A percentile compares a stretch with the other conserved stretches of the same genome.
These are phyloP conservation scores for Emergomyces africanus DNA, from an alignment of 2,329 filamentous ascomycete genomes.

Conservation along the genomic window DNA sequence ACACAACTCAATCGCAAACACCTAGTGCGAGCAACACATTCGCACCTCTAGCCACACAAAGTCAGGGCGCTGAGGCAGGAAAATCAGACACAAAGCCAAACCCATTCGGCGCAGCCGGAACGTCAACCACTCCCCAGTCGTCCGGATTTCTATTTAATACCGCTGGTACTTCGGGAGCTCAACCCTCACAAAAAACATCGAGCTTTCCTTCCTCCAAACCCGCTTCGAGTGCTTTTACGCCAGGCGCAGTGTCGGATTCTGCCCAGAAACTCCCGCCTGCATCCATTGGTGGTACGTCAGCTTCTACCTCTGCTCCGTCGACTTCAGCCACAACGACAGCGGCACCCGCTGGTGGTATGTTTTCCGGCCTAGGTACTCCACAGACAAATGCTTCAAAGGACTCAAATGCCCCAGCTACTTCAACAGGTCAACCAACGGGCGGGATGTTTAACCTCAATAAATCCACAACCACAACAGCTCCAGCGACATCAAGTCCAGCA, in stretches of 20 bases:
- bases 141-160: slow-evolving; percentile 8
- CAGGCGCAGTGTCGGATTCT: slow-evolving; percentile 20
- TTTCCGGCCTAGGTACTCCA: slow-evolving; percentile 18
- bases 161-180: slow-evolving; percentile 1
- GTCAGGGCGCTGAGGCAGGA: neutral
- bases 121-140: slow-evolving; percentile 9
- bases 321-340: slow-evolving; percentile 6
- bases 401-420: slow-evolving; percentile 19
- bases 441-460: slow-evolving; percentile 18
- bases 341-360: slow-evolving; percentile 15
- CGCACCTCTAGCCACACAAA: slow-evolving; percentile 1
- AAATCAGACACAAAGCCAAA: slow-evolving; percentile 5
- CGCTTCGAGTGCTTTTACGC: slow-evolving; percentile 5
- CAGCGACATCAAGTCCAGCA: slow-evolving; percentile 13
- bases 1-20: slow-evolving; percentile 21
- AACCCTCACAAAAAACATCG: slow-evolving; percentile 3
- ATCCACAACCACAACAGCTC: slow-evolving; percentile 13
- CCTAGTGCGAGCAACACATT: slow-evolving; percentile 18
- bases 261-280: slow-evolving; percentile 5
- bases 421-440: slow-evolving; percentile 7
- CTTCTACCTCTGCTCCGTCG: slow-evolving; percentile 5
- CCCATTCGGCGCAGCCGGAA: slow-evolving; percentile 9
- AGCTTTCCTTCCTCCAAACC: slow-evolving; percentile 4
- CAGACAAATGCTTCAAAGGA: slow-evolving; percentile 12
- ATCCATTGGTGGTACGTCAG: slow-evolving; percentile 5